Evolutionary conservation across 768 basidiomycete species (phyloP).

Genomic region (Pseudohyphozyma bogoriensis): DNA sequence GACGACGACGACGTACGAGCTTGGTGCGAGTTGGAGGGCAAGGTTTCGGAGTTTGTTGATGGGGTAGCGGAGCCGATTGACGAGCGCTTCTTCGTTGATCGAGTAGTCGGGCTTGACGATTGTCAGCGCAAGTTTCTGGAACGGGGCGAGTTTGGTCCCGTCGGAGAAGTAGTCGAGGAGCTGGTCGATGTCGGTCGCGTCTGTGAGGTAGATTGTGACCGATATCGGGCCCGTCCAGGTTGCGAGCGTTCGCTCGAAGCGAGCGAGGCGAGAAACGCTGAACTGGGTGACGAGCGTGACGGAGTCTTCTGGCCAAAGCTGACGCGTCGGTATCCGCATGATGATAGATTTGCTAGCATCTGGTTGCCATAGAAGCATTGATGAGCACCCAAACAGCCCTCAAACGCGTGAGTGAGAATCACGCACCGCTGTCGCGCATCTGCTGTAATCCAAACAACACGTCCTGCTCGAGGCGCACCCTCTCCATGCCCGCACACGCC

Average conservation of each 20-base stretch:
- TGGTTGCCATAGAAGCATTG: background rate
- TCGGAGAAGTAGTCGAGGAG: background rate
- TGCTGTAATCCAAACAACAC: background rate
- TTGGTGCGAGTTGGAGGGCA: background rate
- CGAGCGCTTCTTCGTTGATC: background rate
- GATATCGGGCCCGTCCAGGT: conserved; percentile 9
- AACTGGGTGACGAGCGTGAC: conserved; percentile 18
- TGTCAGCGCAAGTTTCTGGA: background rate
- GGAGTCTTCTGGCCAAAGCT: background rate
- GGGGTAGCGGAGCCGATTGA: conserved; percentile 9
- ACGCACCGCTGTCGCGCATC: conserved; percentile 1
- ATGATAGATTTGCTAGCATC: background rate
- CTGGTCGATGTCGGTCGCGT: background rate
- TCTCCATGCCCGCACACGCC: background rate
- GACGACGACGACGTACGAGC: background rate
- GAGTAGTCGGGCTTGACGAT: conserved; percentile 14
- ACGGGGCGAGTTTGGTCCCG: background rate
- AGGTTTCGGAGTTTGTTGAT: conserved; percentile 18
- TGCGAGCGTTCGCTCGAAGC: conserved; percentile 9
- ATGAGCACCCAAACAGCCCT: background rate
- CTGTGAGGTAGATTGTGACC: conserved; percentile 11
- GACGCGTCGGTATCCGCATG: background rate
- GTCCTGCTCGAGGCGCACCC: background rate
- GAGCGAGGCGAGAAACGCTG: conserved; percentile 8
- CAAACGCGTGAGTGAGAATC: background rate